Evolutionary conservation across 768 basidiomycete genomes (phyloP), one percentile per base, ranked within the genome.

Genomic region (Leccinum pellstonianum): DNA sequence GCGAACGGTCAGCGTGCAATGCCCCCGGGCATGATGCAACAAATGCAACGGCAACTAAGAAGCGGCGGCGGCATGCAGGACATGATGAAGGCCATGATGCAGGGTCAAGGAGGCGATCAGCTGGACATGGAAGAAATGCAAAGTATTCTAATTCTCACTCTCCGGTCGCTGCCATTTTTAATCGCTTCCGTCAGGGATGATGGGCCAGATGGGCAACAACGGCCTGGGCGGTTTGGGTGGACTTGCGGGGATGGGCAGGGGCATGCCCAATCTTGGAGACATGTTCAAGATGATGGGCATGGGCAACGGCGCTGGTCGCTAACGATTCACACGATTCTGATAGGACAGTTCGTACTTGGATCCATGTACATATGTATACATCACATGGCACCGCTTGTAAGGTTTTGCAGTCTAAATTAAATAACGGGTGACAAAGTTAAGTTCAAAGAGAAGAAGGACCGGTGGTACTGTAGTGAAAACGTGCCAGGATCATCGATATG

Each of bases 31-130:
- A 91, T 96, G 89, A 75, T 98, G 62, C 91, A 94, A 70, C 90
- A 98, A 70, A 88, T 98, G 87, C 93, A 92, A 70, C 80, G 86
- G 54, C 88, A 91, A 68, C 77, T 91, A 70, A 80, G 88, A 58
- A 76, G 86, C 57, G 91, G 91, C 9, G 92, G 93, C 21, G 93
- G 93, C 49, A 90, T 97, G 86, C 91, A 95, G 73, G 94, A 96
- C 67, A 96, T 96, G 93, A 94, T 96, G 94, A 91, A 90, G 71
- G 88, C 90, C 27, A 95, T 98, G 92, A 95, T 97, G 91, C 93
- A 94, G 67, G 91, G 93, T 10, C 87, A 91, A 66, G 92, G 91
- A 56, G 91, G 91, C 11, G 95, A 95, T 68, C 86, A 93, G 70
- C 79, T 88, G 55, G 93, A 95, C 69, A 91, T 96, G 90, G 90